Base-by-base conservation (phyloP, 495 filamentous ascomycete species). In the Physcia stellaris region DNA sequence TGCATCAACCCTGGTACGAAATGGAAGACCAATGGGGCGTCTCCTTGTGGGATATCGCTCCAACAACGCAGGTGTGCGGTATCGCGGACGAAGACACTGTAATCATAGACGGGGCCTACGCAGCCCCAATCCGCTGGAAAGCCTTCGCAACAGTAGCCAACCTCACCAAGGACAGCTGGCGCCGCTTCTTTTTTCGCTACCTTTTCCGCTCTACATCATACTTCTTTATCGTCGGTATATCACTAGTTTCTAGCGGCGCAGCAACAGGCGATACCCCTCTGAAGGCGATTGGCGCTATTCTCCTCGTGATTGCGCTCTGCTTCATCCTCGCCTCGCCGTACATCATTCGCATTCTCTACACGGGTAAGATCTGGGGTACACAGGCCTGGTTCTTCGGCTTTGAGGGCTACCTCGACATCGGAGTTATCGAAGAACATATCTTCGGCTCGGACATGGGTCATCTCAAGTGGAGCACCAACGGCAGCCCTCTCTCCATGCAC, bases 41-140 rank as follows among this genome's bases (percentile, higher is more conserved):
- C 9, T 46, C 51, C 12, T 55, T 65, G 4, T 67, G 64, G 64
- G 64, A 67, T 32, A 64, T 68, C 37, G 39, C 54, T 18, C 64
- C 64, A 10, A 29, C 16, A 3, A 52, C 40, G 35, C 58, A 61
- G 39, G 44, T 65, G 23, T 44, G 58, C 11, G 61, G 57, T 6
- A 43, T 65, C 10, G 53, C 48, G 24, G 35, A 54, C 10, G 42
- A 60, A 41, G 44, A 58, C 31, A 62, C 57, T 4, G 46, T 63
- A 18, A 53, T 65, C 30, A 26, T 66, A n/a, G 56, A 66, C 43
- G 60, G 54, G 27, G 49, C 40, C 24, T 35, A 23, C 11, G 57
- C 29, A 6, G 54, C 54, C 17, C 41, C 40, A 9, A 41, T 60
- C 18, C 51, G 56, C 7, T 60, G 57, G 57, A 59, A 59, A 32